Base-by-base conservation (phyloP, 2,329 filamentous ascomycete species). In the Curvularia sp. region DNA sequence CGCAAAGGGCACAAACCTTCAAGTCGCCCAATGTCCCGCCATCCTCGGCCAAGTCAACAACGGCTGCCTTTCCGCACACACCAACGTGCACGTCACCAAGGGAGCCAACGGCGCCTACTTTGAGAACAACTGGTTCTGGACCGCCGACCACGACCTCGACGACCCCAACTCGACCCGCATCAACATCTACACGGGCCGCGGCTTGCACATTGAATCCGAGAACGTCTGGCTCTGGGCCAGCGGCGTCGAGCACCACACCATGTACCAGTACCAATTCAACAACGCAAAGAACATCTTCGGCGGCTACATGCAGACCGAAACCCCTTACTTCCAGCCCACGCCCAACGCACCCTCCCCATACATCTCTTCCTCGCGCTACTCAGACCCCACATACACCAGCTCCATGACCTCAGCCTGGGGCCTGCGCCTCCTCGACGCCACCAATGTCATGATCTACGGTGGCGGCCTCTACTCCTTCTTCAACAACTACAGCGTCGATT, bases 111-210 rank as follows among this genome's bases (percentile, higher is more conserved):
- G 73, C 53, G 85, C 88, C 20, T 96, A 96, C 78, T 82, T 97
- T 49, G 92, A 96, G 79, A 97, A 97, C 80, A 89, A 86, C 52
- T 97, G 93, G 93, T 89, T 91, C 79, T 97, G 93, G 73, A 90
- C 93, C 33, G 87, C 93, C 0, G 94, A 97, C 75, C 94, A 97
- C 81, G 91, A 96, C 73, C 88, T 97, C 33, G 93, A 97, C 75
- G 84, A 88, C n/a, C 59, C 78, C 7, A 88, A 89, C 70, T 86
- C 91, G 76, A 86, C 81, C 9, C 90, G 93, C 74, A 88, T 94
- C 74, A 88, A 88, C 69, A 85, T 97, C 69, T 97, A 89, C 84
- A 96, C 92, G 70, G 93, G 92, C 26, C 91, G 93, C 57, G 93
- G 93, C 65, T 83, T 96, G 47, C 83, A 89, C 35, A 85, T 97